Evolutionary conservation across 78 protist genomes (phyloP).

Genomic region (Dictyostelium intermedium): DNA sequence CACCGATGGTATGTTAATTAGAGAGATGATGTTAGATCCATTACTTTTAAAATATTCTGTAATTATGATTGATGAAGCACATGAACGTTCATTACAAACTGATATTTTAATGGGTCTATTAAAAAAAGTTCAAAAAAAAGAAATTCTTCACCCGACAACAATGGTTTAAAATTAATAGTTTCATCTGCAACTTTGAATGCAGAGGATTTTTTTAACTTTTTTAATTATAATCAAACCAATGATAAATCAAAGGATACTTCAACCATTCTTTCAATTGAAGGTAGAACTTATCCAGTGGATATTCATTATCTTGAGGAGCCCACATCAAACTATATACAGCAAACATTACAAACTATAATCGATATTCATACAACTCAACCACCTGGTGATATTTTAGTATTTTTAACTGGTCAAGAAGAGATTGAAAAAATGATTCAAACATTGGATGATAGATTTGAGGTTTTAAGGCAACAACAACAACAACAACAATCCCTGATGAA

Average conservation of each 20-base stretch:
- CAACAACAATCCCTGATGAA: neutral
- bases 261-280: conserved; percentile 73
- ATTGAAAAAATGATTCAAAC: neutral
- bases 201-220: conserved; percentile 73
- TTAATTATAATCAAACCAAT: conserved; percentile 31
- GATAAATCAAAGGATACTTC: conserved; percentile 53
- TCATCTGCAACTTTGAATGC: conserved; percentile 97
- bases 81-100: conserved; percentile 93
- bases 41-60: conserved; percentile 87
- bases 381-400: conserved; percentile 99
- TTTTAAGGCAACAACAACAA: neutral
- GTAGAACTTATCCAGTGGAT: conserved; percentile 89
- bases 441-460: conserved; percentile 16
- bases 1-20: conserved; percentile 97
- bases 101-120: conserved; percentile 88
- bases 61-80: conserved; percentile 98
- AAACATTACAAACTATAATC: conserved; percentile 96
- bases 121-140: conserved; percentile 60
- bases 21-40: conserved; percentile 93
- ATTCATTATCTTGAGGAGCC: conserved; percentile 93
- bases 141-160: neutral
- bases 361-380: conserved; percentile 95
- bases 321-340: conserved; percentile 97
- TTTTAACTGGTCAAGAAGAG: conserved; percentile 97
- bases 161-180: conserved; percentile 85